Percentiles rank a stretch among this genome's conserved stretches.
phyloP scores from a whole-genome alignment of 1,284 basidiomycete genomes.

The Ustilago sp. region DNA sequence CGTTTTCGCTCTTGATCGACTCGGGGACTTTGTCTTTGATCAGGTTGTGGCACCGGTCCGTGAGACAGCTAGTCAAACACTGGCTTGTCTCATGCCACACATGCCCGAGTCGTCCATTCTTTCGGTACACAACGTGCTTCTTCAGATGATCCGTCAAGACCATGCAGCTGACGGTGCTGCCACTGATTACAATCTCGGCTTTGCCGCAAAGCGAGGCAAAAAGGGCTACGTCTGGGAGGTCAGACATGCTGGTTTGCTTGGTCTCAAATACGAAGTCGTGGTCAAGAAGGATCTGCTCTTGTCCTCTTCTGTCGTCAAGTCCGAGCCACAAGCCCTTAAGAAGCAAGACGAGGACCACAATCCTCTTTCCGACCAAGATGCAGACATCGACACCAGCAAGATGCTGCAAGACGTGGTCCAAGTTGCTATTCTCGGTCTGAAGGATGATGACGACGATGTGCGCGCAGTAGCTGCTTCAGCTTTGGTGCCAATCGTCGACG shows the following conservation, averaged over 20 bases:
- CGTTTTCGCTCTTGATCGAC: slow-evolving; percentile 93
- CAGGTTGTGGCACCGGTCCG: slow-evolving; percentile 97
- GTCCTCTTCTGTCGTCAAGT: slow-evolving; percentile 23
- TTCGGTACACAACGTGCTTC: slow-evolving; percentile 84
- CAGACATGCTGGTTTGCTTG: slow-evolving; percentile 93
- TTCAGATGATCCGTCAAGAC: slow-evolving; percentile 93
- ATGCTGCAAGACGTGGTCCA: slow-evolving; percentile 60
- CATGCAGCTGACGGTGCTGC: slow-evolving; percentile 69
- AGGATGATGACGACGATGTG: slow-evolving; percentile 95
- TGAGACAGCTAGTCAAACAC: slow-evolving; percentile 93
- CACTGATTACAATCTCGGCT: slow-evolving; percentile 40
- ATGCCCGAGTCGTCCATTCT: slow-evolving; percentile 81
- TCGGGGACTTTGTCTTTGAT: slow-evolving; percentile 97
- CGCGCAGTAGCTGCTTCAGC: slow-evolving; percentile 94
- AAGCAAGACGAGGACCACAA: slow-evolving; percentile 35
- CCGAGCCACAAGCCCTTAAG: slow-evolving; percentile 18
- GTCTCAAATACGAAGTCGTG: slow-evolving; percentile 97
- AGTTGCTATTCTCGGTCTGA: slow-evolving; percentile 74
- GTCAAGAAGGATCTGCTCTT: slow-evolving; percentile 84
- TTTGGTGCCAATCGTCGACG: slow-evolving; percentile 83
- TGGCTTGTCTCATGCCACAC: slow-evolving; percentile 87
- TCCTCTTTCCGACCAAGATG: background rate
- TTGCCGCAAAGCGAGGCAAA: slow-evolving; percentile 71
- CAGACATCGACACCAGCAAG: slow-evolving; percentile 26
- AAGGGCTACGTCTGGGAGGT: slow-evolving; percentile 91